Base-by-base conservation (phyloP, 768 basidiomycete species). In the Rhizopogon rudus region DNA sequence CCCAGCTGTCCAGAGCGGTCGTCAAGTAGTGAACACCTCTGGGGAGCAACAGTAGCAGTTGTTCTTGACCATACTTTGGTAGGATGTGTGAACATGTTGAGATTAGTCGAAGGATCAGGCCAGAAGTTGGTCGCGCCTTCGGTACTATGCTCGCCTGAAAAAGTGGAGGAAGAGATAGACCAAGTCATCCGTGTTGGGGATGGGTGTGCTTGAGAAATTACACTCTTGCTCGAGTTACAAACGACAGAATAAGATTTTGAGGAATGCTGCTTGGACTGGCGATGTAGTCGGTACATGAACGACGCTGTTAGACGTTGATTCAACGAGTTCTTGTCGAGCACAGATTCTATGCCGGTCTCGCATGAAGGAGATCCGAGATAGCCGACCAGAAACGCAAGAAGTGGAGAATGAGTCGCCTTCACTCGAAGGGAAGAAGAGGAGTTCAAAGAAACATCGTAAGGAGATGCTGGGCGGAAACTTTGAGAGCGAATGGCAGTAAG, bases 361-460 rank as follows among this genome's bases (percentile, higher is more conserved):
- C 70, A 71, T n/a, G 55, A 16, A 29, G 68, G 68, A 12, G 70
- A 71, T 29, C 68, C 68, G 13, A 69, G 58, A 48, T 59, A 71
- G 6, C 68, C 70, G 12, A 69, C 59, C 44, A 66, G 41, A 28
- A 71, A 35, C 2, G 60, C 64, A 7, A 59, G 52, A 17, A 51
- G 39, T 17, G 46, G 33, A 7, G 42, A 49, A 6, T 58, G 51
- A 13, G 50, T 40, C 10, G 46, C 43, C 51, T 44, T 31, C 28
- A 20, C 51, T 17, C 17, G 28, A 25, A 43, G 37, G 16, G 52
- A 52, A 22, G 43, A 42, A 9, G 58, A 28, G 43, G 48, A 35
- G 10, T 40, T 53, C 14, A 52, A 51, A 41, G 57, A 57, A 44
- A 41, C 25, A 20, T 52, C 14, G 2, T 12, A 39, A 46, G 52